Evolutionary conservation across 2,329 filamentous ascomycete genomes (phyloP), one percentile per base, ranked within the genome.

Genomic region (Colletotrichum australisinense): DNA sequence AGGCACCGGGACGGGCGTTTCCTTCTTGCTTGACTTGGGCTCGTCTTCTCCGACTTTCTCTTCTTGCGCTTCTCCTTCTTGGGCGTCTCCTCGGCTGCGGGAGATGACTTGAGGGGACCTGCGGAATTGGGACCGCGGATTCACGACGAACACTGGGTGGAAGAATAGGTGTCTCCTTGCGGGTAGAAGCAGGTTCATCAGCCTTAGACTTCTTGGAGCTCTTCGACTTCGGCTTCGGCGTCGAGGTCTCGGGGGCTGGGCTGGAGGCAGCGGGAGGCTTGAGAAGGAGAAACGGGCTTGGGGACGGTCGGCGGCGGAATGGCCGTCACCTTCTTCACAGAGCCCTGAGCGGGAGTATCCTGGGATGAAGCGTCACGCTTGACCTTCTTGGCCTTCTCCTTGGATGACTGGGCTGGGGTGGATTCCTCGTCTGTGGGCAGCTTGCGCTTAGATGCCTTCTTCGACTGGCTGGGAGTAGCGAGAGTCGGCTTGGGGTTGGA

Each of bases 331-430:
- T 81, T 82, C 78, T 80, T 81, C 8, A 74, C 67, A 32, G 74
- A 62, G 32, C 38, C 67, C 38, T 67, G 19, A 42, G 28, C 52
- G 55, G 52, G 49, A 32, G 32, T 24, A 46, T 57, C 46, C 46
- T n/a, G 63, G 35, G 75, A 67, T 12, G 69, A 60, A 38, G 77
- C 74, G 55, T 80, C 80, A 5, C 80, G 78, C 55, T 75, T 76
- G 49, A 79, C 81, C 76, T 82, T 84, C 70, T 83, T 83, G 76
- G 84, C 82, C 78, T 84, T 84, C 26, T 83, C 81, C 59, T 78
- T 76, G 63, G 76, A 75, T n/a, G 83, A 77, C 68, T 85, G 83
- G 69, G 80, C 77, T 6, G 81, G 77, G 12, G 80, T 80, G 19
- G 80, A 80, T 7, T 78, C 74, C 16, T 82, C 82, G n/a, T 85